Base-by-base conservation (phyloP, 1,284 basidiomycete genomes). In the Malassezia vespertilionis region DNA sequence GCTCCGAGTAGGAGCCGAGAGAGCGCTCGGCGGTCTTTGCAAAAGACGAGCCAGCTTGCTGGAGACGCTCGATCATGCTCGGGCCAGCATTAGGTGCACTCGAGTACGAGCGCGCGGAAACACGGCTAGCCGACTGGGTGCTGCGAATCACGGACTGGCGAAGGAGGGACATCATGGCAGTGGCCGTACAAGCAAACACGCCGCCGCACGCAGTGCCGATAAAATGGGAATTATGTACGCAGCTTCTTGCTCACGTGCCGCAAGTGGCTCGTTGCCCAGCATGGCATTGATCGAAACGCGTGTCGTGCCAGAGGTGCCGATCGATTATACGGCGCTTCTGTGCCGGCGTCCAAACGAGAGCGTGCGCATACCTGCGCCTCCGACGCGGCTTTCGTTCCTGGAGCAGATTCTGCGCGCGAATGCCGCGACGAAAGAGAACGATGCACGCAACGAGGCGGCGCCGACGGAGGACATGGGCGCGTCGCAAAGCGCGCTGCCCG, bases 1-100 rank as follows among this genome's bases (percentile, higher is more conserved):
- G 56, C 37, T 64, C 61, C 7, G 60, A 47, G 24, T 31, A 46
- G 17, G 15, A 9, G 32, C 48, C 48, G 15, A 44, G 43, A 9
- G 36, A 20, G 20, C 48, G 48, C 43, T 51, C 48, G 2, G 43
- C 48, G 7, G 20, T 26, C 42, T 45, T 40, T 21, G 30, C 30
- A 5, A 41, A 20, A 26, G 37, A 41, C 7, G 31, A 8, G 15
- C 48, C 48, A 2, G 45, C 10, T 17, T 33, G 27, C 44, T 51
- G 40, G 14, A 33, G 42, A 23, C 48, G 48, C 40, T 44, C 42
- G 20, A 44, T 23, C 15, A 44, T 11, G 30, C 27, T 33, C 11
- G 39, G 32, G 20, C 28, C 36, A 9, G 21, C 18, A 33, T 11
- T 33, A 12, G 48, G 36, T 11, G 35, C 17, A 4, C 32, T 35